These are phyloP conservation scores for Oidium heveae DNA, from an alignment of 2,329 filamentous ascomycete species.

Conservation along the genomic window DNA sequence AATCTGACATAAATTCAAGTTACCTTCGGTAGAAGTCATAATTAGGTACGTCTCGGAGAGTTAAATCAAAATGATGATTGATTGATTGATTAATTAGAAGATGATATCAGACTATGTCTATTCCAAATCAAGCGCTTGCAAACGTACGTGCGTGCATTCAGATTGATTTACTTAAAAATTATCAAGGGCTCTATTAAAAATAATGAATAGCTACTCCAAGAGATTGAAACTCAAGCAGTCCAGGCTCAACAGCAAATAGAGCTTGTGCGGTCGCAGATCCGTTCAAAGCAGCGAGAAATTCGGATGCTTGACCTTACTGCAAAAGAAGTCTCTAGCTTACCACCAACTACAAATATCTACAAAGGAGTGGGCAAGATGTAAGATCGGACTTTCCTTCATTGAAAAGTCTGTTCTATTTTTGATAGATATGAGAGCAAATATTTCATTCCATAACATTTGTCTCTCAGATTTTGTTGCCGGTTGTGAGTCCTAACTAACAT, in stretches of 20 bases:
- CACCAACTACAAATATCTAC: slow-evolving; percentile 56
- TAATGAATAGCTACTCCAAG: slow-evolving; percentile 47
- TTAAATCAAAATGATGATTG: no score
- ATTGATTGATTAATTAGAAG: no score
- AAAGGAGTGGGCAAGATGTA: slow-evolving; percentile 97
- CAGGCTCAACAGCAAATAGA: slow-evolving; percentile 81
- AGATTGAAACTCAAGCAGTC: slow-evolving; percentile 77
- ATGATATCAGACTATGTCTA: no score
- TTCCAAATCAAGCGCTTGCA: no score
- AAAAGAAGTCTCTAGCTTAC: slow-evolving; percentile 55
- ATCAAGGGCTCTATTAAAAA: no score
- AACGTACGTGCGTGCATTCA: no score
- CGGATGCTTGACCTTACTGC: slow-evolving; percentile 72
- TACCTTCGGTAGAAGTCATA: no score
- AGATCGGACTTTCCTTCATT: slow-evolving; percentile 11
- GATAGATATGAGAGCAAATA: background rate
- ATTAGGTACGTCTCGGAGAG: no score
- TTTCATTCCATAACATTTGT: background rate
- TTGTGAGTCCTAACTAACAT: background rate
- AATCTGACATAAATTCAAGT: no score
- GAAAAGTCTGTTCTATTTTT: no score
- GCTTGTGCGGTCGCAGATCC: slow-evolving; percentile 62
- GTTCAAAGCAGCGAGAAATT: slow-evolving; percentile 64
- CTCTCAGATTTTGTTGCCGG: no score
- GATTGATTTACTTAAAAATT: no score